Evolutionary conservation across 805 yeast genomes (phyloP), one percentile per base, ranked within the genome.

Genomic region (Metschnikowia gelsemii): DNA sequence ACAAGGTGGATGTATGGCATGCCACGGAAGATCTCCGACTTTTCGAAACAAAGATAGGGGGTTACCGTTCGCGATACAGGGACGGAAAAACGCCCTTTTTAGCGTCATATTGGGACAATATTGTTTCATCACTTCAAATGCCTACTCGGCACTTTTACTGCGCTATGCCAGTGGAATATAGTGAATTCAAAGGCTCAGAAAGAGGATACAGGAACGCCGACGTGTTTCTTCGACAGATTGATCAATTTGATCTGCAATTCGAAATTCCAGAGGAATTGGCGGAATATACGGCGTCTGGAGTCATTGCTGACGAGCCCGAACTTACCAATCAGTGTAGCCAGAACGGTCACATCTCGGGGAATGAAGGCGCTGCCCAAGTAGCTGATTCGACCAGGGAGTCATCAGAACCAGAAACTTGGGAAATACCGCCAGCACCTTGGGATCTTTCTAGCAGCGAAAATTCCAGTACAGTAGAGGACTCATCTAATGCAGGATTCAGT

Each of bases 31-130:
- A 36, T 4, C 32, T 49, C 12, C 41, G 33, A n/a, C 37, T 52
- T 14, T 48, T 45, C 33, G 52, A 51, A 27, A 52, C 55, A 2
- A 44, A 42, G 8, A 35, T 17, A 14, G 30, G 43, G 3, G 55
- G 56, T 3, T 27, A 22, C n/a, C 8, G n/a, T 4, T 46, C 55
- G 5, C 23, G 39, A 3, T 32, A 37, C 16, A 22, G 42, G 3
- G 47, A 45, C 22, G 52, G 51, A 5, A 41, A 44, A 30, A 39
- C 40, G 12, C 45, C 51, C 1, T 13, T 47, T 21, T 26, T 47
- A 18, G 37, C 25, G 9, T 17, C 27, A 12, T 51, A 51, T 38
- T 47, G 50, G 50, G 28, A 41, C 13, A 27, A 37, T 8, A 16
- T 49, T 2, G 18, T 14, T 6, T 17, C 7, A 12, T 43, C 46